Base-by-base conservation (phyloP, 2,329 filamentous ascomycete genomes). In the Fusarium sp. region DNA sequence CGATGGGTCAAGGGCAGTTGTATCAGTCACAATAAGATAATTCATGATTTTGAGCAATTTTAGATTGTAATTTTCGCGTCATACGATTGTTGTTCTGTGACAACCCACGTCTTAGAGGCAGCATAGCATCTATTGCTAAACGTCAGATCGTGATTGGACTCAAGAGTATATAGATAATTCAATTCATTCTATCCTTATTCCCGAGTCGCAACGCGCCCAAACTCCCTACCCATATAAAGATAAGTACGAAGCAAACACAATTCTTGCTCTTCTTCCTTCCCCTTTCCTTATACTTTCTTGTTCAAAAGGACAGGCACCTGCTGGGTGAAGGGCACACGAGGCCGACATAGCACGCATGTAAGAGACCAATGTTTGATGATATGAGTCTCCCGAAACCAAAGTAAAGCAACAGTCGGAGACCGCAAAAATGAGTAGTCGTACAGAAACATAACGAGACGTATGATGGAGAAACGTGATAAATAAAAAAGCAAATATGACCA, bases 151-250 rank as follows among this genome's bases (percentile, higher is more conserved):
- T 40, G 10, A 54, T n/a, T 28, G 25, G 25, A 54, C 35, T 28
- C 25, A 19, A 23, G 10, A 15, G 40, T 44, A 35, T 53, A 21
- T 64, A 60, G 43, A 60, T 38, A 57, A 58, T 61, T 63, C 54
- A 66, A 65, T 72, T 72, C 73, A 75, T 73, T 77, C 73, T 77
- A 77, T 77, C 74, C 64, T 44, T 70, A 47, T 54, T 67, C 54
- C 67, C 62, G 50, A 69, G 37, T 71, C 58, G 49, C 53, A 76
- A 57, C 63, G 57, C 75, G 73, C 75, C 74, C 60, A 69, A 77
- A 77, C 75, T 76, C 75, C 75, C 60, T 66, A 70, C 59, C 75
- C 69, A 69, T 65, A 64, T 72, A 72, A 75, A 59, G 54, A 74
- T 69, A 75, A 65, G 67, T 76, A 70, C 63, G 63, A 72, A 67